Conservation (phyloP, 202 grass and related monocot genomes). For the Dendrocalamus latiflorus region DNA sequence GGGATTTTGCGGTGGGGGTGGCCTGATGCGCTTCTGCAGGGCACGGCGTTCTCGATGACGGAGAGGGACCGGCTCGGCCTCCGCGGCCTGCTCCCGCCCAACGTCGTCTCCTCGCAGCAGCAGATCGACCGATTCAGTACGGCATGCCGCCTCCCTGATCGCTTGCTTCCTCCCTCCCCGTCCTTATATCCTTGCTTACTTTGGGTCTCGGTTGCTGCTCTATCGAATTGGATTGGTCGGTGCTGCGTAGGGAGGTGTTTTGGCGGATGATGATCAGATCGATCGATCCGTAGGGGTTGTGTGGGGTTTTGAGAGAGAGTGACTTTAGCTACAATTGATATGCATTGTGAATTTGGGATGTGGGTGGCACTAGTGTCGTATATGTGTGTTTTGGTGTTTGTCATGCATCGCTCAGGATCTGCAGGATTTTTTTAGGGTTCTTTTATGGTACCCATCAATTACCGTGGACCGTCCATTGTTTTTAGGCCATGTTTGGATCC, state of each 20-base stretch:
- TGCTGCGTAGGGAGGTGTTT: neutral
- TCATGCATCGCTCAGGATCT: neutral
- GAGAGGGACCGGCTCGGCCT: constrained; percentile 92
- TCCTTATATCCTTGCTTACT: neutral
- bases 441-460: too few relatives aligned
- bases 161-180: neutral
- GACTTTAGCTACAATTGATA: neutral
- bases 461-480: too few relatives aligned
- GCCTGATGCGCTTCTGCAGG: constrained; percentile 44
- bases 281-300: neutral
- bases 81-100: constrained; percentile 92
- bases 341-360: neutral
- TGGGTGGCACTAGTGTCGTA: neutral
- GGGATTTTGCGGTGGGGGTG: neutral
- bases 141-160: neutral
- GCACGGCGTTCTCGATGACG: constrained; percentile 86
- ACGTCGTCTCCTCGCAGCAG: constrained; percentile 71
- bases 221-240: neutral
- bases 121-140: constrained; percentile 96
- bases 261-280: constrained; percentile 6
- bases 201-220: neutral
- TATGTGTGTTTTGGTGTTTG: neutral
- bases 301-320: neutral
- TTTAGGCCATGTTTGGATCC: too few relatives aligned
- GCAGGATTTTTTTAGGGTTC: too few relatives aligned